Evolutionary conservation across 2,329 filamentous ascomycete genomes (phyloP).

Genomic region (Zarea fungicola): DNA sequence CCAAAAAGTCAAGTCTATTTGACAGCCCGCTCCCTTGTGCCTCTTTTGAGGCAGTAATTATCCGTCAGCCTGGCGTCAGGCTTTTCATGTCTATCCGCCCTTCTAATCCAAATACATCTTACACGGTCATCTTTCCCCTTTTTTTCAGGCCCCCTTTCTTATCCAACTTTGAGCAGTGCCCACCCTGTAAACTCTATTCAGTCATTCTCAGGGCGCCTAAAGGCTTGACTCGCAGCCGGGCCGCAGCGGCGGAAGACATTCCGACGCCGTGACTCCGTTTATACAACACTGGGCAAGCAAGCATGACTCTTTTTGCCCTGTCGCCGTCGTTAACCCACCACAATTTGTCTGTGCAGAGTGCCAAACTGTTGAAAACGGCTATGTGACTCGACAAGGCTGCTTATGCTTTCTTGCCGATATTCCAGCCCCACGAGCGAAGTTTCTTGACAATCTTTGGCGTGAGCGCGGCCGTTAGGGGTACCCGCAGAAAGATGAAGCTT

Average conservation of each 20-base stretch:
- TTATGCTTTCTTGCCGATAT: constrained; percentile 70
- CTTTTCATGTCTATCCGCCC: background rate
- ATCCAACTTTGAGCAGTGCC: background rate
- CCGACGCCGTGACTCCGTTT: too few relatives aligned
- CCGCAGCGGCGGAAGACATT: too few relatives aligned
- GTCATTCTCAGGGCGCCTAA: background rate
- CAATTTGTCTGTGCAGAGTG: too few relatives aligned
- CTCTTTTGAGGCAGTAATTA: background rate
- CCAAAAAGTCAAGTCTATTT: constrained; percentile 1
- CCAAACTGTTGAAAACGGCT: too few relatives aligned
- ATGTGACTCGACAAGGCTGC: background rate
- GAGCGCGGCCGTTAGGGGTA: constrained; percentile 84
- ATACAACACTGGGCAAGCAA: too few relatives aligned
- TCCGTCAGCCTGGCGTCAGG: background rate
- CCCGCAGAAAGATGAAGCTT: constrained; percentile 92
- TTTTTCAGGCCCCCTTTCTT: background rate
- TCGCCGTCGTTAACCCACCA: too few relatives aligned
- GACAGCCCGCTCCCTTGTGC: background rate
- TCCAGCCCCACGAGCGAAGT: constrained; percentile 83
- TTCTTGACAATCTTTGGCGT: constrained; percentile 92
- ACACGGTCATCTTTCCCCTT: background rate
- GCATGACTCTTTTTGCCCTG: too few relatives aligned
- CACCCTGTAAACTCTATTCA: background rate
- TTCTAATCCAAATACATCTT: background rate
- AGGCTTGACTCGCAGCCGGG: constrained; percentile 1